Base-by-base conservation (phyloP, 495 filamentous ascomycete species). In the Penicillium simplicissimum region DNA sequence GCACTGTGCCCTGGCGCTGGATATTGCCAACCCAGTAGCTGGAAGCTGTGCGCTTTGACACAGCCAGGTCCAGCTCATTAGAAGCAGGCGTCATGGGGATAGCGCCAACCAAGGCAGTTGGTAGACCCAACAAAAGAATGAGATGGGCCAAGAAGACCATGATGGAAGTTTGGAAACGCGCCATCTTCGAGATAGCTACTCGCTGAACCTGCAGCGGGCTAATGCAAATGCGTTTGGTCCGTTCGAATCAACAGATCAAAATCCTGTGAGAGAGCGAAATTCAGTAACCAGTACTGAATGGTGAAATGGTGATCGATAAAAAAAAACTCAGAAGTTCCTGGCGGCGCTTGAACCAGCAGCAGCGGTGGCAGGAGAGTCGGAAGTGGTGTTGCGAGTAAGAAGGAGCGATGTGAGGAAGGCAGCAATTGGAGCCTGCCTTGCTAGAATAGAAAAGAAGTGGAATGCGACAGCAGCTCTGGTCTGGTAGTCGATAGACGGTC, bases 11-110 rank as follows among this genome's bases (percentile, higher is more conserved):
- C 62, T 92, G 86, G 17, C 89, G 88, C 48, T 86, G 71, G 67
- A 96, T 89, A 61, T 76, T 79, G 38, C 83, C 82, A 52, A 96
- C 76, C 94, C 94, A 98, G 76, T 88, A 96, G 58, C 61, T 60
- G 17, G 79, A 81, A 1, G 64, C 58, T 14, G 74, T 55, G 31
- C 60, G 64, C 37, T 70, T 49, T 15, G 42, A 37, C 1, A 63
- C 60, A 1, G 56, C 55, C 40, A 65, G 38, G 8, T 70, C 64
- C 21, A 67, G 43, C 6, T 57, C 62, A 1, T 72, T 60, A 17
- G 58, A 35, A 25, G 42, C 52, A 2, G 67, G 64, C 8, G 70
- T 61, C 23, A 77, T 43, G 3, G 81, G 82, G 15, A 75, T 67
- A 21, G 82, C 81, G 63, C 63, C 71, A 53, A 79, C 78, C 47